A percentile compares a stretch with the other conserved stretches of the same genome.
phyloP scores from a whole-genome alignment of 805 yeast genomes.

The Saturnispora bothae region DNA sequence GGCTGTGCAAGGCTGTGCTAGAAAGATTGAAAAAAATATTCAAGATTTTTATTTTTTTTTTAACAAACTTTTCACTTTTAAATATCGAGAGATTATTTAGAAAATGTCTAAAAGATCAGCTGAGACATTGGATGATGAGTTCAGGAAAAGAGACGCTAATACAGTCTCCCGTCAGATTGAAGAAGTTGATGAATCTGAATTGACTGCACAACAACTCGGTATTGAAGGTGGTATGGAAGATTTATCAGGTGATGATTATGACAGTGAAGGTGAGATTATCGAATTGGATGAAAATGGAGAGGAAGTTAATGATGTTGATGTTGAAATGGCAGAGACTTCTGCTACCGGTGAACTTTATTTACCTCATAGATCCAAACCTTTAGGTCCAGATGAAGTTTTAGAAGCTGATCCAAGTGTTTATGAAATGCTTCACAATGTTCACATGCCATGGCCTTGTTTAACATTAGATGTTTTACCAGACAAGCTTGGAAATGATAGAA shows the following conservation, averaged over 20 bases:
- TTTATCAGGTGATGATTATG: slow-evolving; percentile 83
- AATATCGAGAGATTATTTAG: background rate
- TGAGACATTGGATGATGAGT: slow-evolving; percentile 12
- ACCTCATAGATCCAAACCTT: slow-evolving; percentile 80
- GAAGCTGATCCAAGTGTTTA: slow-evolving; percentile 96
- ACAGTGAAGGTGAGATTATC: slow-evolving; percentile 82
- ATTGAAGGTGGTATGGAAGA: slow-evolving; percentile 63
- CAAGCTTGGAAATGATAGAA: slow-evolving; percentile 74
- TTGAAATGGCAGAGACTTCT: slow-evolving; percentile 30
- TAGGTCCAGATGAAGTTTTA: slow-evolving; percentile 91
- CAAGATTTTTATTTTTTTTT: slow-evolving; percentile 4
- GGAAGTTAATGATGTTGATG: slow-evolving; percentile 36
- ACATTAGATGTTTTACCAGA: slow-evolving; percentile 88
- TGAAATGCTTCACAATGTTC: slow-evolving; percentile 91
- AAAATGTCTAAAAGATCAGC: slow-evolving; percentile 28
- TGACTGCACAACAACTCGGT: slow-evolving; percentile 61
- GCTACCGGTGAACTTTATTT: slow-evolving; percentile 40
- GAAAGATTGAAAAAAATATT: background rate
- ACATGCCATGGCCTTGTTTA: slow-evolving; percentile 94
- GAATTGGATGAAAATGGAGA: slow-evolving; percentile 59
- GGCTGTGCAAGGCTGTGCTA: slow-evolving; percentile 8
- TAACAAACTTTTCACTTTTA: background rate
- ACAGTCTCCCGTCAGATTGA: slow-evolving; percentile 17
- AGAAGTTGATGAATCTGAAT: slow-evolving; percentile 26
- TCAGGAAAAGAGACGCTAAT: slow-evolving; percentile 12